A percentile compares a stretch with the other conserved stretches of the same genome.
These are phyloP conservation scores for Neurospora crassa DNA, from an alignment of 2,329 filamentous ascomycete species.

Conservation along the genomic window DNA sequence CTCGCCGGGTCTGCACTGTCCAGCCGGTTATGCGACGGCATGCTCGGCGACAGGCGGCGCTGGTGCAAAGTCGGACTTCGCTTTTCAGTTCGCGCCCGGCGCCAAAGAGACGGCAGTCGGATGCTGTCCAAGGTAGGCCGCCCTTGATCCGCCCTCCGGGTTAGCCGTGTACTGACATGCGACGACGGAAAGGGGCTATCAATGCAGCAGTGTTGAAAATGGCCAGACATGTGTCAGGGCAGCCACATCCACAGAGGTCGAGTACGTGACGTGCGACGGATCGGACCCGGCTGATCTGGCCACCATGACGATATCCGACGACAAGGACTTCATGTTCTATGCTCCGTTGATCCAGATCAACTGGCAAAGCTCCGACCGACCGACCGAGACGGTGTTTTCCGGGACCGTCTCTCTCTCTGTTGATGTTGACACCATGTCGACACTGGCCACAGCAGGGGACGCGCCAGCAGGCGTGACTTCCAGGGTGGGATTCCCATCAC, in stretches of 20 bases:
- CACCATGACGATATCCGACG: conserved; percentile 12
- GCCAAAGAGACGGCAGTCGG: conserved; percentile 20
- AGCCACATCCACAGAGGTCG: conserved; percentile 15
- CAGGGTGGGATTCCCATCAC: background rate
- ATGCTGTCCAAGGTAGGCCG: conserved; percentile 19
- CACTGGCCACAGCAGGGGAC: background rate
- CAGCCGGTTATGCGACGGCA: conserved; percentile 18
- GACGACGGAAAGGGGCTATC: conserved; percentile 15
- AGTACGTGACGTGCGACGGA: conserved; percentile 16
- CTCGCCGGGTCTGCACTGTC: conserved; percentile 19
- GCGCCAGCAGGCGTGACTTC: background rate
- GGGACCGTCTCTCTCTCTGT: background rate
- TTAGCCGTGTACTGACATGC: background rate
- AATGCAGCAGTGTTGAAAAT: conserved; percentile 17
- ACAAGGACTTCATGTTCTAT: conserved; percentile 15
- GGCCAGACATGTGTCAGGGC: conserved; percentile 19
- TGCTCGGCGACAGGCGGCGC: conserved; percentile 18
- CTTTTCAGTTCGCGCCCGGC: conserved; percentile 17
- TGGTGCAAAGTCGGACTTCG: conserved; percentile 14
- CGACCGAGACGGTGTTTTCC: background rate
- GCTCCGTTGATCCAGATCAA: conserved; percentile 22
- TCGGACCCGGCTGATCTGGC: conserved; percentile 9
- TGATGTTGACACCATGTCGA: background rate
- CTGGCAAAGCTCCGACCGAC: conserved; percentile 18
- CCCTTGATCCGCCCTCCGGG: background rate